A percentile compares a stretch with the other conserved stretches of the same genome.
Evolutionary conservation across 2,329 filamentous ascomycete species (phyloP).

Genomic region (Neonectria hederae): DNA sequence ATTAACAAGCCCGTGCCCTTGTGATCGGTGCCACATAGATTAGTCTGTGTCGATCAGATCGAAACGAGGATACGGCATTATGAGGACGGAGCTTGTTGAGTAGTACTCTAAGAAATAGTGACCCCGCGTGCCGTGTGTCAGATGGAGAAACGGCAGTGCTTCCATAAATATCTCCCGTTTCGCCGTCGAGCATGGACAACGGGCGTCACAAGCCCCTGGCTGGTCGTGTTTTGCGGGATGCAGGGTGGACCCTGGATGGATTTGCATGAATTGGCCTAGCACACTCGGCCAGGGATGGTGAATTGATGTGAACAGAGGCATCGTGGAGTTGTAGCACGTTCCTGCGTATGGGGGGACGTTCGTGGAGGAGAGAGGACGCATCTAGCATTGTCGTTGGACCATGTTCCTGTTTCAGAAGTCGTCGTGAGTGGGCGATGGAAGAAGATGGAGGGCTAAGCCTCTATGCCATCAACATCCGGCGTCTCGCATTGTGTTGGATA

Average conservation of each 20-base stretch:
- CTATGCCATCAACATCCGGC: slow-evolving; percentile 12
- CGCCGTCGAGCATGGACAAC: slow-evolving; percentile 4
- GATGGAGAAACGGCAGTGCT: slow-evolving; percentile 10
- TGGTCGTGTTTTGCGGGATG: neutral
- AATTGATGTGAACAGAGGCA: slow-evolving; percentile 8
- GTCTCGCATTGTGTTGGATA: slow-evolving; percentile 23
- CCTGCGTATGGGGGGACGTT: neutral
- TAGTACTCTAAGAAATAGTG: neutral
- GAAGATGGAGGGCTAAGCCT: slow-evolving; percentile 14
- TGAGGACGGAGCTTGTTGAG: slow-evolving; percentile 3
- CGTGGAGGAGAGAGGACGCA: neutral
- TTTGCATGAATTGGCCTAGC: slow-evolving; percentile 23
- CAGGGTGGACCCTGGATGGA: slow-evolving; percentile 15
- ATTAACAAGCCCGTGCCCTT: slow-evolving; percentile 11
- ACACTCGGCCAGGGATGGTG: slow-evolving; percentile 14
- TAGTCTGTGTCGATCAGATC: slow-evolving; percentile 9
- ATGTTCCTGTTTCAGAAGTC: slow-evolving; percentile 16
- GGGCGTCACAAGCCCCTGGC: slow-evolving; percentile 14
- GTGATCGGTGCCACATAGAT: slow-evolving; percentile 16
- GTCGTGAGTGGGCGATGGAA: slow-evolving; percentile 8
- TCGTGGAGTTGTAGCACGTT: slow-evolving; percentile 15
- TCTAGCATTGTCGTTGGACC: slow-evolving; percentile 11
- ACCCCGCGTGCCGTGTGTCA: slow-evolving; percentile 12
- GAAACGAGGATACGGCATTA: neutral
- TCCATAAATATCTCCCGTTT: slow-evolving; percentile 20